Percentiles rank a stretch among this genome's conserved stretches.
These are phyloP conservation scores for Mortierella claussenii DNA, from an alignment of 192 early-diverging fungal species.

Conservation along the genomic window DNA sequence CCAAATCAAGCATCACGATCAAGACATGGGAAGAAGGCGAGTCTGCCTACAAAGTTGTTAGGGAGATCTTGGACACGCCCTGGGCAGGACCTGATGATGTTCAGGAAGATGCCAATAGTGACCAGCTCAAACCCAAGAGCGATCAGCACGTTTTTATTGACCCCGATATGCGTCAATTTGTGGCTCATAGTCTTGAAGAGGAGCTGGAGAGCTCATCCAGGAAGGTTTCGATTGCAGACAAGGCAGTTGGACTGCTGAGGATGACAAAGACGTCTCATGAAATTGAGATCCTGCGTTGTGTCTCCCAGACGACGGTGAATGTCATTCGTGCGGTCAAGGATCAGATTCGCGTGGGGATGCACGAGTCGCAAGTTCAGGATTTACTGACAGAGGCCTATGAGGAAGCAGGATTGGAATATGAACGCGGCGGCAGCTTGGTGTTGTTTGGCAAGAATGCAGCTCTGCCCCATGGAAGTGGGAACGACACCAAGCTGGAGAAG, in stretches of 20 bases:
- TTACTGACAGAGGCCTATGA: constrained; percentile 46
- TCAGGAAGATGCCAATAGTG: neutral
- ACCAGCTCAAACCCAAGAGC: constrained; percentile 29
- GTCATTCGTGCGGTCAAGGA: constrained; percentile 56
- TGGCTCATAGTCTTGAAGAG: constrained; percentile 45
- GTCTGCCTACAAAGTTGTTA: constrained; percentile 57
- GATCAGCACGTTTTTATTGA: constrained; percentile 53
- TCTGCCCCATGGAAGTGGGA: constrained; percentile 59
- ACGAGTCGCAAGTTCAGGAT: constrained; percentile 48
- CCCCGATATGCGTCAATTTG: constrained; percentile 56
- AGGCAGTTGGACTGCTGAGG: constrained; percentile 42
- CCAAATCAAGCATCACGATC: constrained; percentile 32
- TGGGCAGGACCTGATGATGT: constrained; percentile 18
- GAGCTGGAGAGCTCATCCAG: constrained; percentile 30
- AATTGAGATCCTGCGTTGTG: constrained; percentile 61
- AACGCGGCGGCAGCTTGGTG: constrained; percentile 48
- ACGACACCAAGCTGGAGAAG: constrained; percentile 42
- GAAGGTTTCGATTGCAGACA: constrained; percentile 41
- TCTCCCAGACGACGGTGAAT: constrained; percentile 52
- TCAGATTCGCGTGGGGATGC: constrained; percentile 43
- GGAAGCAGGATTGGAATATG: constrained; percentile 49
- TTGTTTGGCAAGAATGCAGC: constrained; percentile 62
- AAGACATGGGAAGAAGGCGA: constrained; percentile 58
- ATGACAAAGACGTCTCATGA: constrained; percentile 58
- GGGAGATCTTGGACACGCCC: constrained; percentile 23